These are phyloP conservation scores for Rhynchospora pubera DNA, from an alignment of 176 grass and related monocot species.

Conservation along the genomic window DNA sequence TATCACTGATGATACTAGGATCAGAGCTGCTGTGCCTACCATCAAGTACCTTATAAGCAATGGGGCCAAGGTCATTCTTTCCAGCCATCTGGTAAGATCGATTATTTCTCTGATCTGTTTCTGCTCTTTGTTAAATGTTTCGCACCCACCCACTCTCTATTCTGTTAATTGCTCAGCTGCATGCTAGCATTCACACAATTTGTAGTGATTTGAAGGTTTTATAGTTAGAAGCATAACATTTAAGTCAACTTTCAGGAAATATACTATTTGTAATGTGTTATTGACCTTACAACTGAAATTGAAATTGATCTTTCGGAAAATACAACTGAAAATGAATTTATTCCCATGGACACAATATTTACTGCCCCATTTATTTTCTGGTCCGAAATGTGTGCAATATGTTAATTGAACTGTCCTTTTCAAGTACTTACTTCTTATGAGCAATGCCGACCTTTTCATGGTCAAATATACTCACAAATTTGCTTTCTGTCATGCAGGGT, in stretches of 20 bases:
- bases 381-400: not conserved
- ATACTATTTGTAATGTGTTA: not conserved
- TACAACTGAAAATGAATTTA: too few species aligned
- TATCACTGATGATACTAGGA: constrained; percentile 37
- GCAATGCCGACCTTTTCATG: not conserved
- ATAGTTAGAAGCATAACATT: too few species aligned
- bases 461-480: not conserved
- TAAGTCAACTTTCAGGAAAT: not conserved
- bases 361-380: not conserved
- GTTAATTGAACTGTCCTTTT: not conserved
- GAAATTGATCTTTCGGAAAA: too few species aligned
- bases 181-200: not conserved
- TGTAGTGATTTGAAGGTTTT: not conserved
- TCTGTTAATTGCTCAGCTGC: not conserved
- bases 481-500: constrained; percentile 23
- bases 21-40: constrained; percentile 34
- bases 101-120: not conserved
- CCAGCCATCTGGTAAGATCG: constrained; percentile 28
- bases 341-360: not conserved
- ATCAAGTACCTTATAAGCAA: constrained; percentile 33
- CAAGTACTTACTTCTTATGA: not conserved
- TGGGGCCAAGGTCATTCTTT: constrained; percentile 28
- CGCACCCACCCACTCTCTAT: not conserved
- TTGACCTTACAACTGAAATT: not conserved
- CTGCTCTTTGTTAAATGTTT: not conserved